Evolutionary conservation across 2,329 filamentous ascomycete species (phyloP).

Genomic region (Aurifilum marmelostoma): DNA sequence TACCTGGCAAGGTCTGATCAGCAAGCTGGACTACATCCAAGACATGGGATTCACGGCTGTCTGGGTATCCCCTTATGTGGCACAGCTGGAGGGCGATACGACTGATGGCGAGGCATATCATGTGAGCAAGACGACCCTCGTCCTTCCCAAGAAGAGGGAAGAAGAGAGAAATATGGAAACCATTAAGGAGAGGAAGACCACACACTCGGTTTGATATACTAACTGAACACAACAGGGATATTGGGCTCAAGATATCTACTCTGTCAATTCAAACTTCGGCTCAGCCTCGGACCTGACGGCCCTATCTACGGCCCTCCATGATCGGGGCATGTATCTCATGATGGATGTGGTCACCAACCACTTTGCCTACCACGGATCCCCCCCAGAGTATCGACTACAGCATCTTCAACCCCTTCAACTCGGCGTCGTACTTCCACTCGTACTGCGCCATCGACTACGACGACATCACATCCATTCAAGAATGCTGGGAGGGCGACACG

Average conservation of each 20-base stretch:
- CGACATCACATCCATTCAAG: constrained; percentile 44
- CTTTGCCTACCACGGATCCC: constrained; percentile 54
- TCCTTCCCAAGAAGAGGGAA: background rate
- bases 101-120: constrained; percentile 40
- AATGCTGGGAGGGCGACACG: constrained; percentile 54
- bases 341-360: constrained; percentile 63
- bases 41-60: constrained; percentile 46
- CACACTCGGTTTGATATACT: background rate
- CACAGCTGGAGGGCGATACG: constrained; percentile 45
- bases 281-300: constrained; percentile 52
- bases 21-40: constrained; percentile 53
- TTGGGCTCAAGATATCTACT: constrained; percentile 56
- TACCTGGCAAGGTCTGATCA: constrained; percentile 50
- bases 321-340: constrained; percentile 57
- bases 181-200: background rate
- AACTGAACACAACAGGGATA: constrained; percentile 45
- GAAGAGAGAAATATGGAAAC: background rate
- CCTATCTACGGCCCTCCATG: constrained; percentile 55
- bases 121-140: constrained; percentile 15
- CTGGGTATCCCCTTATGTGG: constrained; percentile 52
- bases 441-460: constrained; percentile 57
- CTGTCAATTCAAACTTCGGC: constrained; percentile 54
- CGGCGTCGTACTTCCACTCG: constrained; percentile 56
- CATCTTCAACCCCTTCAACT: constrained; percentile 58
- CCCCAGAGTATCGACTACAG: constrained; percentile 55